Percentiles rank a stretch among this genome's conserved stretches.
These are phyloP conservation scores for Ormosia semicastrata DNA, from an alignment of 306 rosid genomes.

Conservation along the genomic window DNA sequence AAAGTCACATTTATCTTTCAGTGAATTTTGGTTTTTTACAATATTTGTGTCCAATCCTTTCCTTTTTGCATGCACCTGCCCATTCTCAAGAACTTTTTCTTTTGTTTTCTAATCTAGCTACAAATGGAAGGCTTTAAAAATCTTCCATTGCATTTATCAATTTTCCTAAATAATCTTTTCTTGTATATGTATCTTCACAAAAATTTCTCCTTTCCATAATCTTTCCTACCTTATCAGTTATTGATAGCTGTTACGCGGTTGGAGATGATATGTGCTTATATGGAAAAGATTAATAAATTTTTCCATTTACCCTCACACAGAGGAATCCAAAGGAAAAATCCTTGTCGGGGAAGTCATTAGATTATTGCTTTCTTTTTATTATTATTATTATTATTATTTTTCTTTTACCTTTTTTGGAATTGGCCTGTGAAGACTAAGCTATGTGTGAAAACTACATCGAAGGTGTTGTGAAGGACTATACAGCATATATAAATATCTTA, in stretches of 20 bases:
- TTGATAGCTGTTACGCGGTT: background rate
- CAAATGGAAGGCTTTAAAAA: background rate
- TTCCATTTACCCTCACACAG: background rate
- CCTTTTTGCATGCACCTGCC: background rate
- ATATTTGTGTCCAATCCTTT: too few relatives aligned
- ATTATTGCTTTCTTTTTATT: background rate
- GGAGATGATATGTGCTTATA: background rate
- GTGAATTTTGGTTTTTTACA: background rate
- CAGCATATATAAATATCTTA: background rate
- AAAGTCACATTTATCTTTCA: background rate
- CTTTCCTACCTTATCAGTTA: background rate
- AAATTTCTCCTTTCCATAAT: background rate
- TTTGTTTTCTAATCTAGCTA: background rate
- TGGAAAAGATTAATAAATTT: background rate
- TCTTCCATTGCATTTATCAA: background rate
- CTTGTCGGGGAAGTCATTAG: background rate
- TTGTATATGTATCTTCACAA: background rate
- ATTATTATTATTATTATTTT: background rate
- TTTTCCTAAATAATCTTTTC: background rate
- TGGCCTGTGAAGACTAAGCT: background rate
- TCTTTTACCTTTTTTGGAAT: conserved; percentile 16
- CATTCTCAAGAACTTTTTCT: background rate
- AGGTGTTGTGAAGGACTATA: background rate
- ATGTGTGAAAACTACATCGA: background rate
- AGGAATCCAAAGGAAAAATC: conserved; percentile 7